phyloP scores from a whole-genome alignment of 345 rosid genomes.

The Brassica nigra region DNA sequence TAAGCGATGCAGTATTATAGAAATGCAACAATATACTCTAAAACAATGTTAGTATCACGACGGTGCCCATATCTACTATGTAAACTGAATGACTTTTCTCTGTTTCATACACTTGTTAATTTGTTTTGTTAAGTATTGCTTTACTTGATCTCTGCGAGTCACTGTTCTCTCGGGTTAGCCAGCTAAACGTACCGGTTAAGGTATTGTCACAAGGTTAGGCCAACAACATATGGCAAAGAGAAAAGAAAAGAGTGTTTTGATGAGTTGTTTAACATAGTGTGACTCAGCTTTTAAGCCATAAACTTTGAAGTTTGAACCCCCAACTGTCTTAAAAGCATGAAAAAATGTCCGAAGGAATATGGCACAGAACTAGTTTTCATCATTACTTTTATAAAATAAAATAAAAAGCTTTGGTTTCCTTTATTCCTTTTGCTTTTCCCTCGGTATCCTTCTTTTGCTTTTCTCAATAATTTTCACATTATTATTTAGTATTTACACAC shows the following conservation, averaged over 20 bases:
- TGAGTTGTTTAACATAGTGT: slow-evolving; percentile 39
- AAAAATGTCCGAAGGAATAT: slow-evolving; percentile 38
- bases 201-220: slow-evolving; percentile 7
- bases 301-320: slow-evolving; percentile 32
- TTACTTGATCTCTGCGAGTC: slow-evolving; percentile 2
- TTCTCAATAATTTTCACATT: slow-evolving; percentile 41
- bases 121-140: background rate
- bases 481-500: background rate
- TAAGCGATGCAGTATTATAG: background rate
- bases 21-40: background rate
- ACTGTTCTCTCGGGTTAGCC: background rate
- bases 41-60: background rate
- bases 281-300: slow-evolving; percentile 36
- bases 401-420: slow-evolving; percentile 14
- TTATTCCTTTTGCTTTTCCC: slow-evolving; percentile 34
- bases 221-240: background rate
- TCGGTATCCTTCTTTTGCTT: slow-evolving; percentile 29
- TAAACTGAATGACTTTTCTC: background rate
- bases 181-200: slow-evolving; percentile 17
- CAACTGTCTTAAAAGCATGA: slow-evolving; percentile 43
- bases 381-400: slow-evolving; percentile 17
- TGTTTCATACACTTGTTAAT: background rate
- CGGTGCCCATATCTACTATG: background rate
- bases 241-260: background rate
- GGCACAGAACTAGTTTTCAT: slow-evolving; percentile 3